These are phyloP conservation scores for Tricladium varicosporioides DNA, from an alignment of 2,329 filamentous ascomycete genomes.

Conservation along the genomic window DNA sequence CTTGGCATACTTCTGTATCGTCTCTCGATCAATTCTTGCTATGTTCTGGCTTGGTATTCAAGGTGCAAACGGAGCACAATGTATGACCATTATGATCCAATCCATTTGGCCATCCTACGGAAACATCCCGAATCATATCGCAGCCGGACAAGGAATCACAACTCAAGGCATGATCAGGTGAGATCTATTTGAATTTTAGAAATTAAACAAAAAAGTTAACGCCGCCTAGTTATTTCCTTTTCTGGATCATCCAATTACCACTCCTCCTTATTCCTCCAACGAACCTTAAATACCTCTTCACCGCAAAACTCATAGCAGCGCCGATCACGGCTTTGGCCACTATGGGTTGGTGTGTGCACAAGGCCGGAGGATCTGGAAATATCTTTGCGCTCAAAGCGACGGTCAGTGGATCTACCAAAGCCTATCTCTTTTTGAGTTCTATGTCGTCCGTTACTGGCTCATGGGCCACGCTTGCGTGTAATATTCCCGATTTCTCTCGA, in stretches of 20 bases:
- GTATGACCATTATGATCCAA: slow-evolving; percentile 42
- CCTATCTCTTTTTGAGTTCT: slow-evolving; percentile 29
- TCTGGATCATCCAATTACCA: slow-evolving; percentile 34
- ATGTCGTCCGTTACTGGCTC: slow-evolving; percentile 33
- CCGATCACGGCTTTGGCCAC: slow-evolving; percentile 61
- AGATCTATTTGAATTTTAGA: slow-evolving; percentile 10
- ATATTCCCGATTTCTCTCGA: slow-evolving; percentile 37
- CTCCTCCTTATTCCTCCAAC: slow-evolving; percentile 50
- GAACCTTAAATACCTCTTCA: slow-evolving; percentile 51
- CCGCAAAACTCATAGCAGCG: slow-evolving; percentile 48
- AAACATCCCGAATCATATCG: slow-evolving; percentile 50
- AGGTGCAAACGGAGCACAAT: slow-evolving; percentile 59
- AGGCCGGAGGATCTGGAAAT: slow-evolving; percentile 44
- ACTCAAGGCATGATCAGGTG: slow-evolving; percentile 51
- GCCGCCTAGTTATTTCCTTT: slow-evolving; percentile 47
- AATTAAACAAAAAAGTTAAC: too few species aligned
- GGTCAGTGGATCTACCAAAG: slow-evolving; percentile 28
- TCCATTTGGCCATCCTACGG: slow-evolving; percentile 55
- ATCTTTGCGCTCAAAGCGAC: slow-evolving; percentile 27
- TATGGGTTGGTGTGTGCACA: slow-evolving; percentile 60
- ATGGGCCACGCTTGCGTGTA: slow-evolving; percentile 34
- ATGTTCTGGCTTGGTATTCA: slow-evolving; percentile 65
- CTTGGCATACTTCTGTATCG: slow-evolving; percentile 40
- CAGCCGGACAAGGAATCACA: slow-evolving; percentile 48
- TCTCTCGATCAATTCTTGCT: slow-evolving; percentile 43